A percentile compares a stretch with the other conserved stretches of the same genome.
Evolutionary conservation across 2,329 filamentous ascomycete genomes (phyloP).

Genomic region (Aspergillus intermedius): DNA sequence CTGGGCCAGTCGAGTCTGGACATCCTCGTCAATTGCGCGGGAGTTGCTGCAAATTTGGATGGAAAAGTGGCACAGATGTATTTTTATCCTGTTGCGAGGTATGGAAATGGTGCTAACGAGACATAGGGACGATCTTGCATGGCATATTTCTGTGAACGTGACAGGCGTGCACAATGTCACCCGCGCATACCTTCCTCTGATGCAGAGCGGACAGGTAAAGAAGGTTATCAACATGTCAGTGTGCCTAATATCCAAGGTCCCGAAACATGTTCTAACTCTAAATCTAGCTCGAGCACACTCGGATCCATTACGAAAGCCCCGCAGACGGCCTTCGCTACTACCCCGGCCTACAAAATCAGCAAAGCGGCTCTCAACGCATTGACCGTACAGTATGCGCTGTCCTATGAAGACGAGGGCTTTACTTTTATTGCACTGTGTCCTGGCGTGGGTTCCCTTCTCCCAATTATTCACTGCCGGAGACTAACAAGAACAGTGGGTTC

Average conservation of each 20-base stretch:
- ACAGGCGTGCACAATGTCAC: constrained; percentile 5
- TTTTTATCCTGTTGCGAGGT: neutral
- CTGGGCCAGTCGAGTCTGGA: constrained; percentile 32
- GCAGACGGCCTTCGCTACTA: constrained; percentile 9
- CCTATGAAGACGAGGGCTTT: constrained; percentile 36
- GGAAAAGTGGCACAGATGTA: constrained; percentile 3
- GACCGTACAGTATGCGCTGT: constrained; percentile 31
- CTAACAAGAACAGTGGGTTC: constrained; percentile 4
- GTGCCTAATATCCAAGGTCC: neutral
- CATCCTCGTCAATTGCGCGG: constrained; percentile 38
- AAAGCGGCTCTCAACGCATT: constrained; percentile 47
- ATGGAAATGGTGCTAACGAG: neutral
- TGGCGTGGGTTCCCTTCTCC: constrained; percentile 33
- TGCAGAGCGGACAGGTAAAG: constrained; percentile 1
- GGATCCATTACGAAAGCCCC: constrained; percentile 1
- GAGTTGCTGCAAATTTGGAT: constrained; percentile 8
- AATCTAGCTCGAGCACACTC: constrained; percentile 2
- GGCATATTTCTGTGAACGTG: constrained; percentile 5
- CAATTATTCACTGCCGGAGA: neutral
- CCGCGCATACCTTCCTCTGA: constrained; percentile 2
- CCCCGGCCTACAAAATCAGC: constrained; percentile 41
- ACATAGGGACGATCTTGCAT: constrained; percentile 4
- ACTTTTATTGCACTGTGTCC: constrained; percentile 39
- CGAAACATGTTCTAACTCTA: neutral
- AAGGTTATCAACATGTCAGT: constrained; percentile 6